These are phyloP conservation scores for Przewalskia tangutica DNA, from an alignment of 257 asterid genomes.

Conservation along the genomic window DNA sequence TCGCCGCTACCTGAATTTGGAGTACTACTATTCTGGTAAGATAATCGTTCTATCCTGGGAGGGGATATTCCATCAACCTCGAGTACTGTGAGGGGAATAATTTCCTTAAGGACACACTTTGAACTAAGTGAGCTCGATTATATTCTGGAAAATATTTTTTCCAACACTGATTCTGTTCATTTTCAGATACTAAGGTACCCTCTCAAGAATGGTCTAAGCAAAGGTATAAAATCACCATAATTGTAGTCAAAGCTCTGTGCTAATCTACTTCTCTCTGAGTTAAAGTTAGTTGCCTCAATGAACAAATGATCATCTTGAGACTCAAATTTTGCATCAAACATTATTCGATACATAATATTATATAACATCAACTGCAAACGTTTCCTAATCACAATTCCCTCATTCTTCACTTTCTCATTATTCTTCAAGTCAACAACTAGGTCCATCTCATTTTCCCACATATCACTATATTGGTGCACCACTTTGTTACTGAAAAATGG, in stretches of 20 bases:
- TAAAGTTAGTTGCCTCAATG: conserved; percentile 61
- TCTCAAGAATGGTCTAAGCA: conserved; percentile 81
- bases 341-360: conserved; percentile 74
- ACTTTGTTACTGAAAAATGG: conserved; percentile 91
- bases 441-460: conserved; percentile 81
- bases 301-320: conserved; percentile 74
- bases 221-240: conserved; percentile 87
- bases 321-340: conserved; percentile 84
- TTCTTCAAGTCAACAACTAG: conserved; percentile 72
- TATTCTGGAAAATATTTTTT: too few species aligned
- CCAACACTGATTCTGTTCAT: too few species aligned
- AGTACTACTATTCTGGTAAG: too few species aligned
- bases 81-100: too few species aligned
- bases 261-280: conserved; percentile 85
- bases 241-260: conserved; percentile 95
- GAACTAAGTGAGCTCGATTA: too few species aligned
- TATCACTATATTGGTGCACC: conserved; percentile 62
- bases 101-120: too few species aligned
- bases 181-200: too few species aligned
- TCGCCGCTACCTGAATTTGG: too few species aligned
- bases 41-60: too few species aligned
- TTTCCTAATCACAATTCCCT: conserved; percentile 62
- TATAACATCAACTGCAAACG: conserved; percentile 87
- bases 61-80: too few species aligned
- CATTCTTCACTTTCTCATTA: conserved; percentile 52